Percentiles rank a stretch among this genome's conserved stretches.
phyloP scores from a whole-genome alignment of 179 eudicot genomes.

The Spinacia oleracea region DNA sequence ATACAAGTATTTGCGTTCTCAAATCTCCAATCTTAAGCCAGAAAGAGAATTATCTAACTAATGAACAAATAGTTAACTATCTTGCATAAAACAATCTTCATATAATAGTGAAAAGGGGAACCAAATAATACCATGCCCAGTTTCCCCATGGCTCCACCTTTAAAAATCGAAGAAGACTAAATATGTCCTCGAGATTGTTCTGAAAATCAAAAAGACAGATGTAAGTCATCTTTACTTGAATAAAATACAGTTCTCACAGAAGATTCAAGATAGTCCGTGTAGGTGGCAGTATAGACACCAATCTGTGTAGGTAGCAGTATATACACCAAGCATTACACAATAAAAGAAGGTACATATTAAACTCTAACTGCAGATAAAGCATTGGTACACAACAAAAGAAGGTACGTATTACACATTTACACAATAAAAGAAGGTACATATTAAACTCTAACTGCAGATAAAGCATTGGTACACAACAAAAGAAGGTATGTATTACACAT shows the following conservation, averaged over 20 bases:
- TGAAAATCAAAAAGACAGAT: constrained; percentile 29
- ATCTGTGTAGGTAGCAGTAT: no score
- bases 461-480: no score
- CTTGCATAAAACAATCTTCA: background rate
- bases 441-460: background rate
- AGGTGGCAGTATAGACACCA: background rate
- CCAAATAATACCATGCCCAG: constrained; percentile 86
- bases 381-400: no score
- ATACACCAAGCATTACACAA: background rate
- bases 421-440: background rate
- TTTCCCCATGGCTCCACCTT: constrained; percentile 99
- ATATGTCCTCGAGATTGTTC: constrained; percentile 96
- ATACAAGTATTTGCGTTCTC: background rate
- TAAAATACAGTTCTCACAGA: background rate
- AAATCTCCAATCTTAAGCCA: background rate
- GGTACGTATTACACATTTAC: background rate
- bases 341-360: background rate
- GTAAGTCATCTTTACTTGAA: constrained; percentile 13
- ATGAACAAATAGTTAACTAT: background rate
- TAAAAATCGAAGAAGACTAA: constrained; percentile 90
- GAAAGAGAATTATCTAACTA: background rate
- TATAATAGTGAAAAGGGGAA: background rate
- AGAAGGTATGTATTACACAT: no score
- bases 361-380: background rate
- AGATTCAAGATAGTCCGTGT: background rate